Conservation (phyloP, 2,329 filamentous ascomycete genomes). For the Arthrobotrys sinensis region DNA sequence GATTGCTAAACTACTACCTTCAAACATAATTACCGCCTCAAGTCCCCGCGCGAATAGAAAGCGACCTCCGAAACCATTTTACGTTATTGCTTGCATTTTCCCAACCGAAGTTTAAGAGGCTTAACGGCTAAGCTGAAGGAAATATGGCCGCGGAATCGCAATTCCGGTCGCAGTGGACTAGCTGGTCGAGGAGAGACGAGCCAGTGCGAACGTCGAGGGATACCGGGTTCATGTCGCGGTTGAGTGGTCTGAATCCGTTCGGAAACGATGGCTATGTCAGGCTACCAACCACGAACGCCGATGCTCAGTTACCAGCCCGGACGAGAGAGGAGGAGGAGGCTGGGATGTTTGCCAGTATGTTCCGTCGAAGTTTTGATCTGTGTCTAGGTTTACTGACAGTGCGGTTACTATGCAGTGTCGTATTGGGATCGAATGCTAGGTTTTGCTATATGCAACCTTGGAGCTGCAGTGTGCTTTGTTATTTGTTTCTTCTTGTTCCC, state of each 20-base stretch:
- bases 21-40: constrained; percentile 4
- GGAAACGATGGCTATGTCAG: constrained; percentile 87
- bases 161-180: constrained; percentile 80
- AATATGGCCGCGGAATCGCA: constrained; percentile 83
- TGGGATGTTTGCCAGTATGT: constrained; percentile 94
- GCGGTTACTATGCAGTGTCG: constrained; percentile 77
- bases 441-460: constrained; percentile 91
- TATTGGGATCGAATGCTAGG: constrained; percentile 96
- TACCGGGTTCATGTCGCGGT: constrained; percentile 79
- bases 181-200: constrained; percentile 90
- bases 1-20: not conserved
- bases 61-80: constrained; percentile 42
- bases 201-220: constrained; percentile 79
- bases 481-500: constrained; percentile 93
- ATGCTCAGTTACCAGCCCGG: constrained; percentile 85
- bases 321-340: constrained; percentile 93
- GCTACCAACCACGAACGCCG: constrained; percentile 83
- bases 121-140: constrained; percentile 51
- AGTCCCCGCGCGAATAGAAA: constrained; percentile 31
- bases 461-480: constrained; percentile 90
- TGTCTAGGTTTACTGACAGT: constrained; percentile 64
- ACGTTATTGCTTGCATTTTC: constrained; percentile 12
- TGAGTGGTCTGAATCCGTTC: constrained; percentile 91
- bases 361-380: constrained; percentile 64
- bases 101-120: constrained; percentile 31